Conservation (phyloP, 768 basidiomycete genomes). For the Sarcomyxa edulis region DNA sequence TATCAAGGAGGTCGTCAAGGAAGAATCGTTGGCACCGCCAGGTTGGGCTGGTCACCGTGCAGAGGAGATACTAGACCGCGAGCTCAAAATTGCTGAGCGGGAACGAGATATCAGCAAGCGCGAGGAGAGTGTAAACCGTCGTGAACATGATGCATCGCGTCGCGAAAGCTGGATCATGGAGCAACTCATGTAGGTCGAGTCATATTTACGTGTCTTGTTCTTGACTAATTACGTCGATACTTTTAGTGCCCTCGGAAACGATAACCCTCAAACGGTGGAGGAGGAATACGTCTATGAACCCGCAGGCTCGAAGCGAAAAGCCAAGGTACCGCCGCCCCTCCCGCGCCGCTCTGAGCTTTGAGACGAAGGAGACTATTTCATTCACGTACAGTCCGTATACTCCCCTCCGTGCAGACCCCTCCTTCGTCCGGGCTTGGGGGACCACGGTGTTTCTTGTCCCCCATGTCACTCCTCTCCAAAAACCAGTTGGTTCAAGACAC, state of each 20-base stretch:
- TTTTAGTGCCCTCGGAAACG: slow-evolving; percentile 65
- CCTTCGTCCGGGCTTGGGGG: slow-evolving; percentile 93
- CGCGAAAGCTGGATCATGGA: slow-evolving; percentile 93
- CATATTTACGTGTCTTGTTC: no score
- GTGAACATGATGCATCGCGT: slow-evolving; percentile 82
- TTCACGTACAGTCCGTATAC: slow-evolving; percentile 70
- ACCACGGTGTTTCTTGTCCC: slow-evolving; percentile 76
- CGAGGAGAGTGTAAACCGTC: slow-evolving; percentile 78
- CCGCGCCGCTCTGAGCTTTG: slow-evolving; percentile 89
- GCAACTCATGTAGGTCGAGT: slow-evolving; percentile 78
- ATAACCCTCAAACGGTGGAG: slow-evolving; percentile 59
- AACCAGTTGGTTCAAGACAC: slow-evolving; percentile 31
- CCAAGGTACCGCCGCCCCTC: slow-evolving; percentile 86
- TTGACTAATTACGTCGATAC: not conserved
- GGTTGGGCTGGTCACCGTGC: slow-evolving; percentile 77
- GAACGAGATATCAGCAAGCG: slow-evolving; percentile 84
- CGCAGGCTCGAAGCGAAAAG: slow-evolving; percentile 62
- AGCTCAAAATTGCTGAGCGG: slow-evolving; percentile 78
- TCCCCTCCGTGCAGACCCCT: slow-evolving; percentile 53
- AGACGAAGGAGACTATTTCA: slow-evolving; percentile 82
- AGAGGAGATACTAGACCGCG: slow-evolving; percentile 80
- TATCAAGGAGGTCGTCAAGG: slow-evolving; percentile 84
- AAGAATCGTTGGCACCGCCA: slow-evolving; percentile 72
- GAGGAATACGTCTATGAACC: slow-evolving; percentile 82
- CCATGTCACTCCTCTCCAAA: slow-evolving; percentile 63